These are phyloP conservation scores for Vigna angularis DNA, from an alignment of 306 rosid genomes.

Conservation along the genomic window DNA sequence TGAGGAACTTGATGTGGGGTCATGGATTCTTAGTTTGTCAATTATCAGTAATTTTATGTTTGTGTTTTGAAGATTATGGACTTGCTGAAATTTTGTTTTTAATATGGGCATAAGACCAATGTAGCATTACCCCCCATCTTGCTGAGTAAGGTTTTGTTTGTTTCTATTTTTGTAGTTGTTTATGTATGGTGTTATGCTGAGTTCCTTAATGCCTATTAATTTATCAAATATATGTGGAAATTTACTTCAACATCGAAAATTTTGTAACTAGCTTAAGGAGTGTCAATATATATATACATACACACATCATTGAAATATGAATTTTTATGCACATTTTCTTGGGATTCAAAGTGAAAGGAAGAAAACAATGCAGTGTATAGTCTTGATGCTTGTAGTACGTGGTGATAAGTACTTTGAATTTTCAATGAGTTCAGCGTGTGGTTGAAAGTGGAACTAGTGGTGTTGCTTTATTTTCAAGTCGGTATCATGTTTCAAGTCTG, in stretches of 20 bases:
- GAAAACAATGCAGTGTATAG: not conserved
- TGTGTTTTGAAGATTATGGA: not conserved
- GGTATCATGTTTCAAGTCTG: conserved; percentile 33
- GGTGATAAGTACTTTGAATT: not conserved
- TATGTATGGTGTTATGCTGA: not conserved
- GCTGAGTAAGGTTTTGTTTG: conserved; percentile 19
- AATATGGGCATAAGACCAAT: conserved; percentile 15
- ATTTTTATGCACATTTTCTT: conserved; percentile 3
- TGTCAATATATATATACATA: conserved; percentile 10
- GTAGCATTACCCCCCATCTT: not conserved
- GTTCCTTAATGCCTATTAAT: not conserved
- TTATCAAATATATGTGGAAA: conserved; percentile 13
- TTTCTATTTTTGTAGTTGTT: conserved; percentile 11
- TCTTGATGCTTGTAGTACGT: conserved; percentile 9
- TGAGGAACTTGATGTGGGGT: conserved; percentile 39
- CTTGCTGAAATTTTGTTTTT: conserved; percentile 11
- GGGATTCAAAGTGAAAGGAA: conserved; percentile 25
- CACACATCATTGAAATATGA: not conserved
- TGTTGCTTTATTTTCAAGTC: conserved; percentile 22
- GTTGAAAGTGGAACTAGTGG: conserved; percentile 24
- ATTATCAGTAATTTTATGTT: conserved; percentile 4
- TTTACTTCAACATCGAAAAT: not conserved
- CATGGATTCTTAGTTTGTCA: conserved; percentile 39
- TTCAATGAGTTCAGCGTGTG: not conserved
- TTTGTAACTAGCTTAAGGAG: conserved; percentile 19